Conservation (phyloP, 1,284 basidiomycete species). For the Cutaneotrichosporon sp. region DNA sequence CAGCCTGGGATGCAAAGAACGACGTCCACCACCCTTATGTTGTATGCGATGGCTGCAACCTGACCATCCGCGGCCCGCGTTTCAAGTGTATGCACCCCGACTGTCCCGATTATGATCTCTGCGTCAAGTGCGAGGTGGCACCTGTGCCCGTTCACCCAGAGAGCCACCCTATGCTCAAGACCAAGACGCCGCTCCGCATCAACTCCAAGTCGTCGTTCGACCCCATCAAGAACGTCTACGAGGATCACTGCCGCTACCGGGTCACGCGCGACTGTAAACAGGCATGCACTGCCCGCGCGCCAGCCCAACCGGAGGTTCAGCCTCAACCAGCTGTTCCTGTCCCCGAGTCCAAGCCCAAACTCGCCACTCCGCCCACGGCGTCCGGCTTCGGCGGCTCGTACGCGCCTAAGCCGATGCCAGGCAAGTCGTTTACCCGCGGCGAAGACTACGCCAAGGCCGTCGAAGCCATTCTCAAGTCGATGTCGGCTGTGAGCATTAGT, state of each 20-base stretch:
- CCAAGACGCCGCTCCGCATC: constrained; percentile 56
- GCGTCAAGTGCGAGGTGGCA: constrained; percentile 73
- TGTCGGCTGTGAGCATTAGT: constrained; percentile 5
- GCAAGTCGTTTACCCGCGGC: constrained; percentile 12
- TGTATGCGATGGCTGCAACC: constrained; percentile 50
- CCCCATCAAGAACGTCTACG: constrained; percentile 25
- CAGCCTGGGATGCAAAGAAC: constrained; percentile 56
- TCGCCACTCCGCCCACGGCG: background rate
- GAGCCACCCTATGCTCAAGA: constrained; percentile 75
- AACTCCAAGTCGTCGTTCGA: constrained; percentile 36
- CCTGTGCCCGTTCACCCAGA: constrained; percentile 73
- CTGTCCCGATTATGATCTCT: constrained; percentile 82
- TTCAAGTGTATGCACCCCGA: constrained; percentile 71
- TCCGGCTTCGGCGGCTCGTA: background rate
- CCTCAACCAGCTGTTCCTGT: background rate
- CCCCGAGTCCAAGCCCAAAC: background rate
- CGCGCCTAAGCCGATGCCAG: background rate
- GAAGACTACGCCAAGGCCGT: constrained; percentile 23
- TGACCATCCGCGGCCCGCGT: constrained; percentile 39
- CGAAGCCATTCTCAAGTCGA: constrained; percentile 18
- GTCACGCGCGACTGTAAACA: constrained; percentile 9
- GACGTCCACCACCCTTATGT: constrained; percentile 39
- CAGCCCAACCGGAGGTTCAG: background rate
- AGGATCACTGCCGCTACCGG: constrained; percentile 23
- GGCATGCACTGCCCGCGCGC: background rate